Evolutionary conservation across 192 early-diverging fungal genomes (phyloP).

Genomic region (Backusella circina): DNA sequence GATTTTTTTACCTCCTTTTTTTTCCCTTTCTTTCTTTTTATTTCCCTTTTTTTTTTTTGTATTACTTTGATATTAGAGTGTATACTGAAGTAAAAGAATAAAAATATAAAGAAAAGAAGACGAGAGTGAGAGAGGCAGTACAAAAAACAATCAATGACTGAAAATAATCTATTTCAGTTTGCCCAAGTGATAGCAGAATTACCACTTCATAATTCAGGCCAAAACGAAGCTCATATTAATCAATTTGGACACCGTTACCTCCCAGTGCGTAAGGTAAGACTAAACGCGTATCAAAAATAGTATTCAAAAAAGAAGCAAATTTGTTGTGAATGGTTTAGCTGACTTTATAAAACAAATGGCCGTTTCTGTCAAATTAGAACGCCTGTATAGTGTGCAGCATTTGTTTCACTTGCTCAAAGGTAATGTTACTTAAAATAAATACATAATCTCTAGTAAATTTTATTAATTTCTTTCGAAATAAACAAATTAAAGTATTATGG

Average conservation of each 20-base stretch:
- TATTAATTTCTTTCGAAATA: neutral
- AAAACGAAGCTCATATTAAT: neutral
- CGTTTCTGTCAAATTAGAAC: slow-evolving; percentile 25
- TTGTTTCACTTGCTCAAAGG: slow-evolving; percentile 36
- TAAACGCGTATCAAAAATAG: neutral
- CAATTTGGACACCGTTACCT: neutral
- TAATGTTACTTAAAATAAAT: slow-evolving; percentile 1
- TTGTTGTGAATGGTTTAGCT: neutral
- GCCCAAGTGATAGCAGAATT: slow-evolving; percentile 24
- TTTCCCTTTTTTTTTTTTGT: slow-evolving; percentile 9
- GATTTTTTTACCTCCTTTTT: neutral
- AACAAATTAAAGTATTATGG: slow-evolving; percentile 24
- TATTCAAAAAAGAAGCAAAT: neutral
- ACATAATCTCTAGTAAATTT: neutral
- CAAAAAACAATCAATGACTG: slow-evolving; percentile 7
- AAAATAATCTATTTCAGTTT: slow-evolving; percentile 32
- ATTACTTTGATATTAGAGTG: neutral
- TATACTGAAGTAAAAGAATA: neutral
- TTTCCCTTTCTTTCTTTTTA: neutral
- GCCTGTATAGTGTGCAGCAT: slow-evolving; percentile 33
- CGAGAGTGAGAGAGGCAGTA: neutral
- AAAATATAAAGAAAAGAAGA: neutral
- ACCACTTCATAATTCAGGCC: neutral
- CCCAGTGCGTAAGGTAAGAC: neutral
- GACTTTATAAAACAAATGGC: neutral